Base-by-base conservation (phyloP, 2,329 filamentous ascomycete species). In the Boeremia exigua region DNA sequence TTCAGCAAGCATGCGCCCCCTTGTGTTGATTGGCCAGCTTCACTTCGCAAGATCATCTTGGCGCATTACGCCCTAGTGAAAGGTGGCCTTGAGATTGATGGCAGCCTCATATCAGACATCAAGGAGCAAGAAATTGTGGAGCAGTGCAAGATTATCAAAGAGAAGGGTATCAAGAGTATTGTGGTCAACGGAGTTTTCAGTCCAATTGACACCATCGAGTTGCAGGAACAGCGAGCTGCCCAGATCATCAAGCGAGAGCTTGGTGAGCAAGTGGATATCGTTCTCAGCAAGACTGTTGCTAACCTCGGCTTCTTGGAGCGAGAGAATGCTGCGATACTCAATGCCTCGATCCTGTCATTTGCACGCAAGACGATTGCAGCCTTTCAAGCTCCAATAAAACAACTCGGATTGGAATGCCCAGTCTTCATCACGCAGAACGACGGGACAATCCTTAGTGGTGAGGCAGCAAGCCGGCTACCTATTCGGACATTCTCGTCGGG, bases 101-200 rank as follows among this genome's bases (percentile, higher is more conserved):
- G 84, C 43, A 79, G 80, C 15, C 67, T 82, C 10, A 74, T 75
- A 17, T 67, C 65, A 1, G 67, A 72, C 15, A 71, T 84, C 48
- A 67, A 73, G 8, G 78, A 82, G 62, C 68, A 71, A 23, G 75
- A 83, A 75, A 71, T 82, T 17, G 63, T 80, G 6, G 72, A 76
- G 33, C 70, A 79, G 60, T 80, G 79, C 53, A 73, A 64, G 5
- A 71, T 74, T 17, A 80, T 81, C 60, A 78, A 77, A 62, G 73
- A 76, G 33, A 76, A 77, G 19, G 75, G 76, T 1, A 70, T 82
- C 47, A 74, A 70, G 17, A 78, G 77, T 34, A 74, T 88, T 2
- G 84, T 85, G 0, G 73, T 88, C 4, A 80, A 82, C 4, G 84
- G 84, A 2, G 79, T 86, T 8, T 86, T 84, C 69, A 83, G 81